A percentile compares a stretch with the other conserved stretches of the same genome.
phyloP scores from a whole-genome alignment of 2,329 filamentous ascomycete genomes.

The Paraphoma chrysanthemicola region DNA sequence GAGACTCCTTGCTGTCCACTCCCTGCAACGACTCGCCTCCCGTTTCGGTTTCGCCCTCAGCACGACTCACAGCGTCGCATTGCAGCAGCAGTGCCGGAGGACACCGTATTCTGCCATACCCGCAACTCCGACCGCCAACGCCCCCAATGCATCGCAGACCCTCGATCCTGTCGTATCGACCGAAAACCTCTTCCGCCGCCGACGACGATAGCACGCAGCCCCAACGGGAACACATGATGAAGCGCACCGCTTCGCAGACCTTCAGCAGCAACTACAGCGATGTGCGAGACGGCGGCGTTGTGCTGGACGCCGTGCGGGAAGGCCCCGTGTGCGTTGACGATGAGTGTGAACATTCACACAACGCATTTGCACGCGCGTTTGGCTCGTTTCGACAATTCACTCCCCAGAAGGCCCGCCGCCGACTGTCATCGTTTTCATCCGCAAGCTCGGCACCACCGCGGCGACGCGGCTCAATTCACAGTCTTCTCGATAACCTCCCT shows the following conservation, averaged over 20 bases:
- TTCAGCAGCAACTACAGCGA: constrained; percentile 39
- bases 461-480: constrained; percentile 39
- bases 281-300: constrained; percentile 28
- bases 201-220: constrained; percentile 40
- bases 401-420: constrained; percentile 42
- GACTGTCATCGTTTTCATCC: constrained; percentile 42
- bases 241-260: constrained; percentile 48
- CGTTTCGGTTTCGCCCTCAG: constrained; percentile 10
- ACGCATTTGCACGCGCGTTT: constrained; percentile 39
- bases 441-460: constrained; percentile 23
- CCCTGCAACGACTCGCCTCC: constrained; percentile 5
- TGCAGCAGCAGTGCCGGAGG: neutral
- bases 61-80: constrained; percentile 8
- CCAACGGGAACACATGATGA: constrained; percentile 32
- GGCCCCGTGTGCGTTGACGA: constrained; percentile 20
- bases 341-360: constrained; percentile 11
- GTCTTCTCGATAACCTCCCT: constrained; percentile 31
- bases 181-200: constrained; percentile 53
- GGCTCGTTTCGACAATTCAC: constrained; percentile 38
- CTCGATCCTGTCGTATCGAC: constrained; percentile 46
- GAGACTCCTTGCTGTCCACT: neutral
- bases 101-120: neutral
- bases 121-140: constrained; percentile 16
- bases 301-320: constrained; percentile 41
- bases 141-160: constrained; percentile 45